Percentiles rank a stretch among this genome's conserved stretches.
Conservation (phyloP, 148 eudicot species). For the Silene uniflora region DNA sequence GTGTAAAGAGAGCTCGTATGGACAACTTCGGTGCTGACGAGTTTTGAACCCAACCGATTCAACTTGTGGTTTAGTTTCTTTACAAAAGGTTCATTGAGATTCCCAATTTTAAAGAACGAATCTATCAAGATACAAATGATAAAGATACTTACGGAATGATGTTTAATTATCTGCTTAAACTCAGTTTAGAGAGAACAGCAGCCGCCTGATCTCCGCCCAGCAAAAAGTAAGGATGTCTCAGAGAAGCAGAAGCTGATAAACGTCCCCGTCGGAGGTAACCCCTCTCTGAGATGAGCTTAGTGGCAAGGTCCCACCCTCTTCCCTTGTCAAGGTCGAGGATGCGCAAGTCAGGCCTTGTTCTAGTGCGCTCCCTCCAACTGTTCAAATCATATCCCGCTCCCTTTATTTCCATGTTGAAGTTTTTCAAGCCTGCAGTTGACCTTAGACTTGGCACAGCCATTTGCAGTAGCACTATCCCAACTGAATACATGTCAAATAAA, state of each 20-base stretch:
- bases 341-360: slow-evolving; percentile 71
- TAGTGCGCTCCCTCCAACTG: slow-evolving; percentile 74
- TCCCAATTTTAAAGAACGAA: not conserved
- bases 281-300: slow-evolving; percentile 86
- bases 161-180: slow-evolving; percentile 44
- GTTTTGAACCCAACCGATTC: not conserved
- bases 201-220: slow-evolving; percentile 97
- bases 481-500: slow-evolving; percentile 91
- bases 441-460: slow-evolving; percentile 86
- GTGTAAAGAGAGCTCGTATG: not conserved
- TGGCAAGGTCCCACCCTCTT: slow-evolving; percentile 93
- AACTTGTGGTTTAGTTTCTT: not conserved
- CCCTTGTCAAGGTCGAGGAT: slow-evolving; percentile 88
- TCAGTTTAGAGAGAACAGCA: slow-evolving; percentile 79
- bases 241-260: slow-evolving; percentile 91
- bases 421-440: slow-evolving; percentile 72
- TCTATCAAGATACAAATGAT: not conserved
- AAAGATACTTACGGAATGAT: slow-evolving; percentile 13
- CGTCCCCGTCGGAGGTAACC: slow-evolving; percentile 69
- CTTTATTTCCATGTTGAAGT: slow-evolving; percentile 74
- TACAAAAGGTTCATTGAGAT: not conserved
- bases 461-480: slow-evolving; percentile 89
- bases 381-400: slow-evolving; percentile 61
- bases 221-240: slow-evolving; percentile 93
- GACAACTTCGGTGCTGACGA: not conserved